Percentiles rank a stretch among this genome's conserved stretches.
These are phyloP conservation scores for Phytophthora pseudosyringae DNA, from an alignment of 352 stramenopile genomes.

Conservation along the genomic window DNA sequence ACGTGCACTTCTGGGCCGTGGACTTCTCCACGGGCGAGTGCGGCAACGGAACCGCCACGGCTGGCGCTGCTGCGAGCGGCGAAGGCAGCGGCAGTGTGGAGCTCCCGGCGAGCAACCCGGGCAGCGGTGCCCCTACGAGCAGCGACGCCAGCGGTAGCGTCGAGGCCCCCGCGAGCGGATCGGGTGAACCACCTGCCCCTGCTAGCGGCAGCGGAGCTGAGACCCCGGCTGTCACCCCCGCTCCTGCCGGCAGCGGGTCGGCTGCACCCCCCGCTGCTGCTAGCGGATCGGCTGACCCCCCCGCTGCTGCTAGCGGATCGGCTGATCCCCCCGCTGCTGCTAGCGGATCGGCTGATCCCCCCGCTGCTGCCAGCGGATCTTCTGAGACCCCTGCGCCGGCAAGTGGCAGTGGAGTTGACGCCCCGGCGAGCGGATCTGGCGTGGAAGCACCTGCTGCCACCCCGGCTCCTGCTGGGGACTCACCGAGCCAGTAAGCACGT, in stretches of 20 bases:
- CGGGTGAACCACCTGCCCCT: background rate
- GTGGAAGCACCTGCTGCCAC: constrained; percentile 11
- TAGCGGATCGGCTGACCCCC: background rate
- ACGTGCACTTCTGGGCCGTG: constrained; percentile 48
- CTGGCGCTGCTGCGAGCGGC: background rate
- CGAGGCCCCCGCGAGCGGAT: background rate
- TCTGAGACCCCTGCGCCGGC: constrained; percentile 4
- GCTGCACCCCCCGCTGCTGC: too few species aligned
- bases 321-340: background rate
- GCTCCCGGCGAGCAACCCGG: constrained; percentile 9
- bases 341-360: constrained; percentile 15
- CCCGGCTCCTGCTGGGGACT: constrained; percentile 15
- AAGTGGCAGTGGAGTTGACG: too few species aligned
- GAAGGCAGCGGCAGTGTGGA: constrained; percentile 20
- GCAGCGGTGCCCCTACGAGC: background rate
- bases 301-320: constrained; percentile 2
- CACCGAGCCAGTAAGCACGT: constrained; percentile 20
- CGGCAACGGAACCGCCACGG: constrained; percentile 20
- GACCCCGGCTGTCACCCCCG: too few species aligned
- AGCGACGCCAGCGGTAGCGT: constrained; percentile 15
- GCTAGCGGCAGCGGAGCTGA: background rate
- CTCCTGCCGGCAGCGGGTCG: background rate
- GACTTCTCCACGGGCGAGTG: constrained; percentile 42
- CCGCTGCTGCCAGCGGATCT: background rate
- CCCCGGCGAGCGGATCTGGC: constrained; percentile 2